These are phyloP conservation scores for Trifolium dubium DNA, from an alignment of 306 rosid genomes.

Conservation along the genomic window DNA sequence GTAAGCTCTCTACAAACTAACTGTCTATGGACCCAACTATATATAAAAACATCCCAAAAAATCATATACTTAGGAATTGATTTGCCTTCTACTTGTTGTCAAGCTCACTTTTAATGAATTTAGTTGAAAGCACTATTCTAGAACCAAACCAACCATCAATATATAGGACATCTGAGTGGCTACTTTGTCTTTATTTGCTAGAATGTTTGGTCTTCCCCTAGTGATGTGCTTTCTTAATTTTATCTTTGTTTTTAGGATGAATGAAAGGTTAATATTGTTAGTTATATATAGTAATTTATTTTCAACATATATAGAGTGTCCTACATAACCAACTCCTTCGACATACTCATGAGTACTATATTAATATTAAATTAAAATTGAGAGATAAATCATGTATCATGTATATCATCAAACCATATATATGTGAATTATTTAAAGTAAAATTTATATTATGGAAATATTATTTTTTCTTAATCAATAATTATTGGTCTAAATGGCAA, in stretches of 20 bases:
- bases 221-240: not conserved
- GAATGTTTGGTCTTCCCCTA: constrained; percentile 31
- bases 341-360: constrained; percentile 37
- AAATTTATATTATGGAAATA: constrained; percentile 1
- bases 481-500: not conserved
- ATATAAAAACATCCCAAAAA: constrained; percentile 33
- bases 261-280: constrained; percentile 49
- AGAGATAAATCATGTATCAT: constrained; percentile 11
- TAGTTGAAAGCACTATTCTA: constrained; percentile 40
- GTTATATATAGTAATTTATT: constrained; percentile 21
- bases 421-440: not conserved
- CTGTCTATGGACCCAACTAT: constrained; percentile 31
- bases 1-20: constrained; percentile 29
- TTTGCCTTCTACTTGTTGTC: constrained; percentile 33
- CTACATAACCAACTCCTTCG: constrained; percentile 45
- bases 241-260: constrained; percentile 1
- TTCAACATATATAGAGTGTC: constrained; percentile 28
- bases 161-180: constrained; percentile 32
- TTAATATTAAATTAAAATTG: not conserved
- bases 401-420: not conserved
- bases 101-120: constrained; percentile 36
- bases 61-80: constrained; percentile 37
- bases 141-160: constrained; percentile 25
- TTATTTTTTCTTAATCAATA: not conserved
- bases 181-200: constrained; percentile 41